Percentiles rank a stretch among this genome's conserved stretches.
phyloP scores from a whole-genome alignment of 495 filamentous ascomycete genomes.

The Polyplosphaeria fusca region DNA sequence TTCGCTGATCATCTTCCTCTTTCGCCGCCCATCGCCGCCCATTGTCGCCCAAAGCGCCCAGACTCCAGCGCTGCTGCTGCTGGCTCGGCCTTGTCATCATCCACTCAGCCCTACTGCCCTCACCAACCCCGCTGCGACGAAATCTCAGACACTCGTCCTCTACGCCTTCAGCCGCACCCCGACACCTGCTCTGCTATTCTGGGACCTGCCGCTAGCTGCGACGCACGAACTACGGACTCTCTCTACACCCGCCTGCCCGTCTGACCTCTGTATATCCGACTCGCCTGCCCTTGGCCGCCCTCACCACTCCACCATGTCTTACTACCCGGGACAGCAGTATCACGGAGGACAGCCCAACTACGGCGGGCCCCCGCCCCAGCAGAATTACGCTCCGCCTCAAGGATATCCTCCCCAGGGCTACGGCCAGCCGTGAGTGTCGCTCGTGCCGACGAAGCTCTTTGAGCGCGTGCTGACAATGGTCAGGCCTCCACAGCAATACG shows the following conservation, averaged over 20 bases:
- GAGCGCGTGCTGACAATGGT: conserved; percentile 15
- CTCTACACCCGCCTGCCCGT: not conserved
- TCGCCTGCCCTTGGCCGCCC: not conserved
- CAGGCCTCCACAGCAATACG: conserved; percentile 31
- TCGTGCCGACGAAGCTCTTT: not conserved
- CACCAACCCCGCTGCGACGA: not conserved
- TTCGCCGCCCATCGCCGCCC: not conserved
- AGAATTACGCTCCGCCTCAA: conserved; percentile 28
- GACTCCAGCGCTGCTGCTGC: not conserved
- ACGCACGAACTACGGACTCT: not conserved
- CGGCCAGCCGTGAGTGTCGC: conserved; percentile 16
- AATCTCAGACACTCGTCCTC: not conserved
- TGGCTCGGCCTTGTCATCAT: conserved; percentile 1
- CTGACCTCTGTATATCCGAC: not conserved
- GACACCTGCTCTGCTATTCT: not conserved
- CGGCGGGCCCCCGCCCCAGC: conserved; percentile 31
- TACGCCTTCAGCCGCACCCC: conserved; percentile 17
- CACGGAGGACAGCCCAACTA: conserved; percentile 28
- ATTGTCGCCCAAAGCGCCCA: not conserved
- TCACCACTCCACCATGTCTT: conserved; percentile 38
- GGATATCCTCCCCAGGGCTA: conserved; percentile 35
- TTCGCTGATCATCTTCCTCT: conserved; percentile 1
- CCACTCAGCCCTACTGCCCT: conserved; percentile 14
- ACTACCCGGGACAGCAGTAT: conserved; percentile 40
- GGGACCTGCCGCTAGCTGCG: not conserved